Conservation (phyloP, 495 filamentous ascomycete genomes). For the Tuber brumale region DNA sequence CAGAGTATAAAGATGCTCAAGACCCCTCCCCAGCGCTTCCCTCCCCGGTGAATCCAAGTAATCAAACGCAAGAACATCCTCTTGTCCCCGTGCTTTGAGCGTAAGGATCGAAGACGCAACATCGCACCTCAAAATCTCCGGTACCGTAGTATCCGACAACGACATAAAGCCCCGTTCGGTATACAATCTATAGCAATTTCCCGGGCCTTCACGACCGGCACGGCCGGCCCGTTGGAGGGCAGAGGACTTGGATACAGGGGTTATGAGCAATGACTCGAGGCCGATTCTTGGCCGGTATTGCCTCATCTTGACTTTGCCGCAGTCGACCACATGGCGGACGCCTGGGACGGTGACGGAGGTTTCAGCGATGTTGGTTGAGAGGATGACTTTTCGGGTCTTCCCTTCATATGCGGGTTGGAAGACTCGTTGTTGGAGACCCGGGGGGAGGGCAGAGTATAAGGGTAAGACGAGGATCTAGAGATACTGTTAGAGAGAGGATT, state of each 20-base stretch:
- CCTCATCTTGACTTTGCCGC: constrained; percentile 89
- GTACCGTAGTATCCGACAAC: constrained; percentile 66
- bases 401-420: constrained; percentile 68
- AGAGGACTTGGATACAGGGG: constrained; percentile 85
- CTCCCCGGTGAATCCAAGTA: constrained; percentile 74
- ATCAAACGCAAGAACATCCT: constrained; percentile 75
- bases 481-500: not conserved
- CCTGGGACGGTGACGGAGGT: constrained; percentile 95
- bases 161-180: constrained; percentile 69
- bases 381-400: constrained; percentile 76
- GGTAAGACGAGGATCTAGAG: constrained; percentile 55
- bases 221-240: constrained; percentile 88
- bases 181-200: constrained; percentile 84
- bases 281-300: constrained; percentile 79
- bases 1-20: constrained; percentile 71
- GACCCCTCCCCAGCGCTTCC: constrained; percentile 73
- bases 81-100: constrained; percentile 86
- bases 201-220: constrained; percentile 84
- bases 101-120: constrained; percentile 77
- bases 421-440: constrained; percentile 72
- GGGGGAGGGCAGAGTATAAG: constrained; percentile 65
- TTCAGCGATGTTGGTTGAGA: constrained; percentile 96
- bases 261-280: constrained; percentile 83
- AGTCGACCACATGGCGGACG: constrained; percentile 84
- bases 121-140: constrained; percentile 88